A percentile compares a stretch with the other conserved stretches of the same genome.
These are phyloP conservation scores for Emericellopsis cladophorae DNA, from an alignment of 2,329 filamentous ascomycete species.

Conservation along the genomic window DNA sequence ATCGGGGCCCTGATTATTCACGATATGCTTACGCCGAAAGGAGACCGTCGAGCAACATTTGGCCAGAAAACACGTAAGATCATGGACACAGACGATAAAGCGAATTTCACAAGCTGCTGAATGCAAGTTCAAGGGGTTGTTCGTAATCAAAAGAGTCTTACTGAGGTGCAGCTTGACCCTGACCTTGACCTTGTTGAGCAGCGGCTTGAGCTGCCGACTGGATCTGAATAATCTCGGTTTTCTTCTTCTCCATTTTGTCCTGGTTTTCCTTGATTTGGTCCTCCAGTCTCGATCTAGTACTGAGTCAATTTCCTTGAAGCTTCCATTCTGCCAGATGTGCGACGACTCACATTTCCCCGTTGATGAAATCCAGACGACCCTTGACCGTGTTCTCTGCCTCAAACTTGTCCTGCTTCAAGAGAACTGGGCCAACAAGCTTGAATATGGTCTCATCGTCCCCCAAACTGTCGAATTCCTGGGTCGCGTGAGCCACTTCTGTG, in stretches of 20 bases:
- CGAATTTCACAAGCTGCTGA: too few species aligned
- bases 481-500: neutral
- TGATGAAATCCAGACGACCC: slow-evolving; percentile 81
- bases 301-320: slow-evolving; percentile 1
- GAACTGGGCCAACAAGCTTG: slow-evolving; percentile 85
- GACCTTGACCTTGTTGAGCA: slow-evolving; percentile 7
- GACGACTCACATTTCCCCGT: slow-evolving; percentile 70
- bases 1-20: too few species aligned
- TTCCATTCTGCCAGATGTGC: neutral
- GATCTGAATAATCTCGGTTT: slow-evolving; percentile 44
- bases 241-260: slow-evolving; percentile 44
- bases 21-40: too few species aligned
- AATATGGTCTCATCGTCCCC: slow-evolving; percentile 81
- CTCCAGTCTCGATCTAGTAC: slow-evolving; percentile 26
- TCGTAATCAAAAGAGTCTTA: neutral
- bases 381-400: slow-evolving; percentile 89
- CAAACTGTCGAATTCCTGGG: slow-evolving; percentile 68
- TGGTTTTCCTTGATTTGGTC: slow-evolving; percentile 41
- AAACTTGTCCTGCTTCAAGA: slow-evolving; percentile 85
- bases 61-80: too few species aligned
- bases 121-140: too few species aligned
- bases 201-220: slow-evolving; percentile 34
- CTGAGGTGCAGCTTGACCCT: neutral
- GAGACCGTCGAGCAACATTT: too few species aligned
- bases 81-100: too few species aligned